A percentile compares a stretch with the other conserved stretches of the same genome.
phyloP scores from a whole-genome alignment of 2,329 filamentous ascomycete species.

The Fusarium marasasianum region DNA sequence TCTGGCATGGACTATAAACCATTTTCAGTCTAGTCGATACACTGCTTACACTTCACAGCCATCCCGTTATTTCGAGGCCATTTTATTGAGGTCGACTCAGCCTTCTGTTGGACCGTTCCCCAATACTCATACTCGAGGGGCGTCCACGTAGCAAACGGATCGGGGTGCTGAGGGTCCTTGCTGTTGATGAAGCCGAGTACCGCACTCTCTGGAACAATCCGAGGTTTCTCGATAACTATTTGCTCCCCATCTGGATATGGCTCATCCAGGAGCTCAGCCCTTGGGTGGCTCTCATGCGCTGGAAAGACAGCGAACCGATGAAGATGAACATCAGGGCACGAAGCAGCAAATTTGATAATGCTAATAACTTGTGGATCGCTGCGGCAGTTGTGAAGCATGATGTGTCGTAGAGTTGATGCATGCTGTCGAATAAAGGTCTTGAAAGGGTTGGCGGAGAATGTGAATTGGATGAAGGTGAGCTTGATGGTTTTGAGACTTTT shows the following conservation, averaged over 20 bases:
- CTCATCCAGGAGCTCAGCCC: not conserved
- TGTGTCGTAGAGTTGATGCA: not conserved
- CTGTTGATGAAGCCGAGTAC: constrained; percentile 7
- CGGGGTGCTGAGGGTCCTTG: not conserved
- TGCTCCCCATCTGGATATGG: not conserved
- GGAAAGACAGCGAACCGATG: constrained; percentile 10
- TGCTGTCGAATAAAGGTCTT: not conserved
- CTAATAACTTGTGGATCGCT: not conserved
- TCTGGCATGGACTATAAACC: not conserved
- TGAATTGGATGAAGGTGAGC: not conserved
- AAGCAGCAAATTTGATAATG: not conserved
- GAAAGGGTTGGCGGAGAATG: not conserved
- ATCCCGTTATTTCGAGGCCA: constrained; percentile 2
- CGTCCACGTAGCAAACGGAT: not conserved
- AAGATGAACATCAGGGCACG: not conserved
- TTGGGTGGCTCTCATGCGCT: not conserved
- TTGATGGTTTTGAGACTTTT: not conserved
- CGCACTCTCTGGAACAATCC: not conserved
- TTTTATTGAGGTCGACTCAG: not conserved
- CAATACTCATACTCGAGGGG: not conserved
- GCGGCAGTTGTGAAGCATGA: not conserved
- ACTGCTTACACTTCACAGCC: not conserved
- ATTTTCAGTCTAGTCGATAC: not conserved
- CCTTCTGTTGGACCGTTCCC: not conserved
- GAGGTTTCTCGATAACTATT: no score